Evolutionary conservation across 257 asterid species (phyloP), one percentile per base, ranked within the genome.

Genomic region (Fraxinus anomala): DNA sequence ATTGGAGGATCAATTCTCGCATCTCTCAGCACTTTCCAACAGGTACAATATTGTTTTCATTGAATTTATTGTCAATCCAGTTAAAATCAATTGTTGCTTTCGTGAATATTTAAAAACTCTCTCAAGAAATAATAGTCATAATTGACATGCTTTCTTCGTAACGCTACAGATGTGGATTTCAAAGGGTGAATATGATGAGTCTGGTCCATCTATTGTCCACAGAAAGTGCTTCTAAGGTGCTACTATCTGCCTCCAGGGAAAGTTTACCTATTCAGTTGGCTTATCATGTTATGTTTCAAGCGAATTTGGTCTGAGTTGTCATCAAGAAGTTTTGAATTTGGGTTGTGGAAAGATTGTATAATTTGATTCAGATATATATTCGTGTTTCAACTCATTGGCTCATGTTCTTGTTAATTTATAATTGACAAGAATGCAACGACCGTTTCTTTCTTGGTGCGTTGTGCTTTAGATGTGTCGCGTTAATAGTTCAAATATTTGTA

Each of bases 1-100:
- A 86, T 86, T 70, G 89, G 89, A 81, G 89, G 89, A 34, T 86
- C 89, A 36, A 86, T 86, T 49, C 87, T 86, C 73, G 89, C 89
- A 51, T 86, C 89, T 42, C 89, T 86, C 79, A 86, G 89, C 80
- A 86, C 87, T 56, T 83, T 86, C 89, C 89, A 86, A 73, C 89
- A 86, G 87, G 89, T 86, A 33, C 65, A 70, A 54, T 13, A 24
- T 31, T 42, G 24, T 19, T 72, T 5, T 7, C 1, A 0, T 40
- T 3, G 14, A 42, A 23, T 44, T 70, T 77, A 5, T 42, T 0
- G 7, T 23, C 24, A 5, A 51, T 39, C 10, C 1, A 19, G 23
- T 26, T 16, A 8, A 72, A 72, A 6, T 23, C 10, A n/a, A 9
- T 21, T 12, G 0, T 9, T n/a, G 2, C n/a, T 37, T 10, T 24